A percentile compares a stretch with the other conserved stretches of the same genome.
These are phyloP conservation scores for Phialophora expanda DNA, from an alignment of 2,329 filamentous ascomycete species.

Conservation along the genomic window DNA sequence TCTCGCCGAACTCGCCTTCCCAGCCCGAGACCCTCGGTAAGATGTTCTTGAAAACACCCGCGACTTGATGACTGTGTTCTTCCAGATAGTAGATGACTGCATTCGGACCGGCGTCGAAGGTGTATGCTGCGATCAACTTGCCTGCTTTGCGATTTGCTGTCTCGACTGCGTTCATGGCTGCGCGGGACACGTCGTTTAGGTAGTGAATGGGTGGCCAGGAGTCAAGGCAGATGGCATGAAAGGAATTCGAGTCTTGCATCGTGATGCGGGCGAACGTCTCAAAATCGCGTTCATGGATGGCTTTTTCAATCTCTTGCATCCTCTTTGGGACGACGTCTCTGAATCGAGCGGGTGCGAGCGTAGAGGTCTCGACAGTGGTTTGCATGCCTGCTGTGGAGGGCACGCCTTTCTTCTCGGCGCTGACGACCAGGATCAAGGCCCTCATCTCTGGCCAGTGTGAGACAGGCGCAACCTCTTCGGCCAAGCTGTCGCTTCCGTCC, in stretches of 20 bases:
- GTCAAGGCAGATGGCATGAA: slow-evolving; percentile 93
- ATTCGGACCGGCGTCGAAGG: slow-evolving; percentile 96
- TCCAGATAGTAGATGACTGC: slow-evolving; percentile 95
- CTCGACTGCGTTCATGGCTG: slow-evolving; percentile 87
- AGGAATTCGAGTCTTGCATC: slow-evolving; percentile 96
- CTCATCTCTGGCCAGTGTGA: slow-evolving; percentile 96
- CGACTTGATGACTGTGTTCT: slow-evolving; percentile 72
- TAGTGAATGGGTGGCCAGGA: slow-evolving; percentile 98
- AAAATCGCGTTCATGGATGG: slow-evolving; percentile 80
- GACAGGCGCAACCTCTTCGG: slow-evolving; percentile 84
- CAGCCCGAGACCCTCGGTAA: slow-evolving; percentile 62
- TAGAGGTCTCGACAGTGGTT: slow-evolving; percentile 87
- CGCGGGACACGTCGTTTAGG: slow-evolving; percentile 90
- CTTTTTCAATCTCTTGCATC: slow-evolving; percentile 84
- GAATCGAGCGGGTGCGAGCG: slow-evolving; percentile 81
- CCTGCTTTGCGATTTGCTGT: slow-evolving; percentile 81
- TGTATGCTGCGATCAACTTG: slow-evolving; percentile 86
- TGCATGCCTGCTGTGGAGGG: slow-evolving; percentile 95
- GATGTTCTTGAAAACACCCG: slow-evolving; percentile 76
- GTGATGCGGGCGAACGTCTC: slow-evolving; percentile 84
- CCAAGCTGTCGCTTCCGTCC: slow-evolving; percentile 85
- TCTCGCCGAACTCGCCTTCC: slow-evolving; percentile 63
- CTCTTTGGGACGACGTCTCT: slow-evolving; percentile 76
- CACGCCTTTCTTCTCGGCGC: slow-evolving; percentile 93
- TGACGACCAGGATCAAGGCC: slow-evolving; percentile 87